Base-by-base conservation (phyloP, 129 eudicot species). In the Lactuca sativa region DNA sequence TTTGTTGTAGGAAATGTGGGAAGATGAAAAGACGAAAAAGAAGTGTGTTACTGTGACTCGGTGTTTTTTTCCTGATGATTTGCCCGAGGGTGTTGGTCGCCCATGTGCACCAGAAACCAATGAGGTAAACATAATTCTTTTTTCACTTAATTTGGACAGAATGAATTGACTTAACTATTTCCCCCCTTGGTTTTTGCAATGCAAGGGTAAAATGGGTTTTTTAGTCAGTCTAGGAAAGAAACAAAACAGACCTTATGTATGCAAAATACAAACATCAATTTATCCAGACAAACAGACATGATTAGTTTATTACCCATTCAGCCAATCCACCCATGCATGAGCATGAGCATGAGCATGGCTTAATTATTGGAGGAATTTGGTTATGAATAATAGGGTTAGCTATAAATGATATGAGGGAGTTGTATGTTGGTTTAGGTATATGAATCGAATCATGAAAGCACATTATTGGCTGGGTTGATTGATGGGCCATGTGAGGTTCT, bases 21-120 rank as follows among this genome's bases (percentile, higher is more conserved):
- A 89, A 79, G 99, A 93, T 71, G 74, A 64, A 59, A 79, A 77
- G 77, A 90, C 88, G 13, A 44, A 58, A 67, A 73, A 64, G 37
- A 93, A 90, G 75, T 90, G 90, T 92, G 95, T 83, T 33, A 48
- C 70, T 49, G 95, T 84, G 41, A 84, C 82, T 56, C 84, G 76
- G 52, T 93, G 95, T 73, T 93, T 87, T 81, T 90, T 90, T 76
- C 92, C 96, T 70, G 82, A 75, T 72, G 97, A 93, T 80, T 87
- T 93, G 84, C 97, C 99, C 6, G 86, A 81, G 71, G 83, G 88
- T 57, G 99, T 93, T 75, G 99, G 95, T 65, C 95, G 90, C 61
- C 99, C 99, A n/a, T 88, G 88, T 78, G 87, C 95, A 67, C 88
- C 92, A 30, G 97, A 90, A 76, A 83, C 79, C 84, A 83, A 79